Evolutionary conservation across 495 filamentous ascomycete genomes (phyloP), one percentile per base, ranked within the genome.

Genomic region (Aspergillus sclerotiicarbonarius): DNA sequence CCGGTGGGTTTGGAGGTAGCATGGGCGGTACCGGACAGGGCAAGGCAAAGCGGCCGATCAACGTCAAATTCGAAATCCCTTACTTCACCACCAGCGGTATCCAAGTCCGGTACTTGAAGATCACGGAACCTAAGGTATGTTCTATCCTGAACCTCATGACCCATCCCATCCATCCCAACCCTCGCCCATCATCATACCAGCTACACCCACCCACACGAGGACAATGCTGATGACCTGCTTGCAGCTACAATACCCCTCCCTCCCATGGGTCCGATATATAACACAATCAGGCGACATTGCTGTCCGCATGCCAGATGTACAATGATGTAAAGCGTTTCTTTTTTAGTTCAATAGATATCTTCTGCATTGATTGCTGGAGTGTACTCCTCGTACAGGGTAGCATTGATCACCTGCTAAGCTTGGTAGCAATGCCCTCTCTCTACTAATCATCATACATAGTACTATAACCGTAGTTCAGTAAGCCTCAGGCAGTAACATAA

Each of bases 61-160:
- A 88, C 70, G 94, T 99, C 77, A 99, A 98, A 76, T 99, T 98
- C 72, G 95, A 99, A 80, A 98, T 98, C 71, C 95, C 95, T 30
- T 99, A 99, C 73, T 99, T 99, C 71, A 99, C 94, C 8, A 99
- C 94, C 4, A 94, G 89, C 72, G 94, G 94, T 32, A 99, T 99
- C 67, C 94, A 98, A 72, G 95, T 98, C 61, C 86, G 94, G 57
- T 99, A 99, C 70, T 72, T 99, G 75, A 99, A 99, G 84, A 99
- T 99, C 65, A 98, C 95, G 57, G 94, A 99, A 75, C 95, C 94
- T 6, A 99, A 99, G 91, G 92, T 96, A 80, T 63, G 83, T 80
- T 13, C 16, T 25, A 25, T 25, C 25, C 25, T 25, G 2, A 25
- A 25, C 5, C 25, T 25, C 25, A 18, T 39, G 35, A 50, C 46